Evolutionary conservation across 148 eudicot species (phyloP), one percentile per base, ranked within the genome.

Genomic region (Silene uniflora): DNA sequence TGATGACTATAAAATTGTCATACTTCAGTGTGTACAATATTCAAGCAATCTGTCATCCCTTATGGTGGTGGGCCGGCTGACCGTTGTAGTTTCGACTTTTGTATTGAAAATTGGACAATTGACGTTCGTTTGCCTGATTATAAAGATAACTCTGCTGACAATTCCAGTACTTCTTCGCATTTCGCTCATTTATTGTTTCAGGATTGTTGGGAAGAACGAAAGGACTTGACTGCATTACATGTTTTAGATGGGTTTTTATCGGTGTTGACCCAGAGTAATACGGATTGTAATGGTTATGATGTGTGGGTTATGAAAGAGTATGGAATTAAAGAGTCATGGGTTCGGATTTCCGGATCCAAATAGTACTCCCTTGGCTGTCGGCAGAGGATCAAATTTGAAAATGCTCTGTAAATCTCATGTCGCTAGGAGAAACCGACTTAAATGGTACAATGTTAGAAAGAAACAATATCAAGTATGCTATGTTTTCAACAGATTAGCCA

Each of bases 251-350:
- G 69, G 39, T 74, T 21, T 46, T 44, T 62, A 16, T 44, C 18
- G 23, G 58, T 46, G 5, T 7, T 23, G 58, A 17, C 9, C 6
- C 16, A 7, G 4, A 16, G 22, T 58, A 4, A 11, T 3, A 7
- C 7, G 10, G 2, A 0, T 6, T 18, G 0, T 10, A 25, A 13
- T 6, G 7, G 5, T 16, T 16, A 19, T 0, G 55, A 12, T 18
- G 7, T 42, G 54, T 73, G 68, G 67, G 8, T 61, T 24, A 73
- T 44, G 68, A 73, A 73, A 14, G 76, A 21, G 11, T 62, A 73
- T 49, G 68, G 76, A 62, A 56, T 42, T 10, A 32, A 5, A 42
- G 69, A 46, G 19, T 73, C 66, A 10, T 73, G 67, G 67, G 46
- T 18, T 73, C 23, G 6, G 13, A 1, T 13, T 42, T 21, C 8